Conservation (phyloP, 768 basidiomycete genomes). For the Lentinula detonsa region DNA sequence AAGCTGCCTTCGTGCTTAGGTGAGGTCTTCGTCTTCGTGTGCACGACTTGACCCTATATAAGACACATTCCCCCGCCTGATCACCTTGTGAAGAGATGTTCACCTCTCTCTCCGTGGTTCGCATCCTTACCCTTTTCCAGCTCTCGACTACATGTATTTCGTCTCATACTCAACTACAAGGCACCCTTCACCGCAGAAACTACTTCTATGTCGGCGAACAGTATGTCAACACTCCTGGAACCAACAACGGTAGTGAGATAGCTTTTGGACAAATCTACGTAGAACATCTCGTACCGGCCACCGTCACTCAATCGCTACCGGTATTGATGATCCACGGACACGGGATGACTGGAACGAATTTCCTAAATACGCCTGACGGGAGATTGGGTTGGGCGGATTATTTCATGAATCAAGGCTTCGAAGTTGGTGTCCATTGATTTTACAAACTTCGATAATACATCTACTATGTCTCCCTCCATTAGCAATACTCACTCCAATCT, state of each 20-base stretch:
- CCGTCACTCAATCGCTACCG: conserved; percentile 31
- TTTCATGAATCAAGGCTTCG: conserved; percentile 43
- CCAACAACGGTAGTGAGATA: conserved; percentile 24
- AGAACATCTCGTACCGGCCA: conserved; percentile 39
- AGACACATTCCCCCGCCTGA: not conserved
- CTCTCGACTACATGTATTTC: not conserved
- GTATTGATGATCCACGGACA: conserved; percentile 44
- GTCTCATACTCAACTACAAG: conserved; percentile 7
- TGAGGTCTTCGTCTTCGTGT: not conserved
- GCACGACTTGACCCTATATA: not conserved
- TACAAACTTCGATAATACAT: not conserved
- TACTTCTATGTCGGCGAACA: conserved; percentile 45
- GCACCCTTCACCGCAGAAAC: conserved; percentile 36
- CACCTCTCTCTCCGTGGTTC: not conserved
- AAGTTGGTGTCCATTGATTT: conserved; percentile 22
- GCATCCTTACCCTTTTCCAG: not conserved
- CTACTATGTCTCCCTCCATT: not conserved
- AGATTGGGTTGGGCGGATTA: conserved; percentile 54
- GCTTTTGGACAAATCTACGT: conserved; percentile 45
- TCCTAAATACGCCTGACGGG: conserved; percentile 50
- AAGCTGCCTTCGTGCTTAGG: too few species aligned
- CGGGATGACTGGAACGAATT: conserved; percentile 48
- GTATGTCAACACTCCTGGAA: conserved; percentile 22
- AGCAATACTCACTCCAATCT: not conserved
- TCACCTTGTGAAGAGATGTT: not conserved